Evolutionary conservation across 768 basidiomycete genomes (phyloP), one percentile per base, ranked within the genome.

Genomic region (Amanita brunnescens): DNA sequence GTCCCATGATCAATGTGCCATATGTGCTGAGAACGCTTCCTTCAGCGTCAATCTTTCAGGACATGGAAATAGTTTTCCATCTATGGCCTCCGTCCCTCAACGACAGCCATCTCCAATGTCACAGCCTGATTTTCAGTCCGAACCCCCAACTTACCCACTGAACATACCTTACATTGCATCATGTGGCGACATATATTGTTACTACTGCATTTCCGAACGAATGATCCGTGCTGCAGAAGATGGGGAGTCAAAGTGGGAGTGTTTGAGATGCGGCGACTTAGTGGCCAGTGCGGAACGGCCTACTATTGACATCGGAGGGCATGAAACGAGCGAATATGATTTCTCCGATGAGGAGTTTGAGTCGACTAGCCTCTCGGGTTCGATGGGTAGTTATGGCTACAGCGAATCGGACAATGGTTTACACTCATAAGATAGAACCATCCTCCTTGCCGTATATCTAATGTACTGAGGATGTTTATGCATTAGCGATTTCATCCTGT

Each of bases 151-250:
- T 29, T 72, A 81, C 59, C 86, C 90, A 2, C 79, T 95, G 55
- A 75, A 85, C 60, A 85, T 81, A 39, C 85, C 94, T 0, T 97
- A 95, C 62, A 68, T 85, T 45, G 82, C 91, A 30, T 83, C 84
- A 26, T 93, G 89, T 55, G 85, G 81, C 6, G 91, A 96, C 62
- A 64, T 79, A 12, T 99, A 94, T 68, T 98, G 96, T 67, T 99
- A 97, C 65, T 84, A 86, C 58, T 99, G 96, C 67, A 74, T 98
- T 37, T 79, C 90, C 12, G 87, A 89, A 61, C 81, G 83, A 54
- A 78, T 97, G 71, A 75, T 90, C 60, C 81, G 77, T 32, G 76
- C 77, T 5, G 81, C 79, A 3, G 85, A 86, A 54, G 88, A 74
- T 47, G 73, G 75, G 14, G 67, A 75, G 30, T 61, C 68, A 45